Conservation (phyloP, 2,329 filamentous ascomycete genomes). For the Atkinsonella texensis region DNA sequence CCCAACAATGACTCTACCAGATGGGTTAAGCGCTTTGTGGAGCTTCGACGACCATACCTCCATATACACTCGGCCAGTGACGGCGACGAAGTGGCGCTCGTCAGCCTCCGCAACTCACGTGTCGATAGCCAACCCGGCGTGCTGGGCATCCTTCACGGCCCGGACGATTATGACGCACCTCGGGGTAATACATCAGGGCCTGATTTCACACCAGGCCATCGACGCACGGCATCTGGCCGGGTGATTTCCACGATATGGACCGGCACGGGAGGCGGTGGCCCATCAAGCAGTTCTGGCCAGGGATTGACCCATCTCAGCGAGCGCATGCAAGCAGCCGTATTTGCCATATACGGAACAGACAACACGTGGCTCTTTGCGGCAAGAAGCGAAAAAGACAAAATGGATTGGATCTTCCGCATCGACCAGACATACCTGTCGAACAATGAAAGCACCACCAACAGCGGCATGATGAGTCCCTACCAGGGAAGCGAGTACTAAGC, state of each 20-base stretch:
- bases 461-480: conserved; percentile 24
- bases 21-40: conserved; percentile 89
- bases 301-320: conserved; percentile 44
- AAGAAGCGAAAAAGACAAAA: conserved; percentile 79
- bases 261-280: conserved; percentile 25
- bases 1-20: conserved; percentile 69
- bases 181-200: conserved; percentile 19
- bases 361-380: conserved; percentile 95
- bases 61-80: conserved; percentile 78
- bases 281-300: conserved; percentile 11
- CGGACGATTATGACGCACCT: conserved; percentile 25
- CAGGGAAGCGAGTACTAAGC: conserved; percentile 20
- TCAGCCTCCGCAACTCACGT: conserved; percentile 80
- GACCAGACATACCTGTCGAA: conserved; percentile 61
- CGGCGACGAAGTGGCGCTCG: conserved; percentile 80
- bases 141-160: conserved; percentile 56
- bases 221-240: conserved; percentile 37
- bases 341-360: conserved; percentile 86
- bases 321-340: conserved; percentile 59
- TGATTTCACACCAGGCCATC: conserved; percentile 33
- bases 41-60: conserved; percentile 81
- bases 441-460: conserved; percentile 28
- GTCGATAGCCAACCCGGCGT: conserved; percentile 89
- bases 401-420: conserved; percentile 93
- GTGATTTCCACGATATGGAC: conserved; percentile 45